These are phyloP conservation scores for Marchantia paleacea DNA, from an alignment of 225 moss, liverwort and hornwort genomes.

Conservation along the genomic window DNA sequence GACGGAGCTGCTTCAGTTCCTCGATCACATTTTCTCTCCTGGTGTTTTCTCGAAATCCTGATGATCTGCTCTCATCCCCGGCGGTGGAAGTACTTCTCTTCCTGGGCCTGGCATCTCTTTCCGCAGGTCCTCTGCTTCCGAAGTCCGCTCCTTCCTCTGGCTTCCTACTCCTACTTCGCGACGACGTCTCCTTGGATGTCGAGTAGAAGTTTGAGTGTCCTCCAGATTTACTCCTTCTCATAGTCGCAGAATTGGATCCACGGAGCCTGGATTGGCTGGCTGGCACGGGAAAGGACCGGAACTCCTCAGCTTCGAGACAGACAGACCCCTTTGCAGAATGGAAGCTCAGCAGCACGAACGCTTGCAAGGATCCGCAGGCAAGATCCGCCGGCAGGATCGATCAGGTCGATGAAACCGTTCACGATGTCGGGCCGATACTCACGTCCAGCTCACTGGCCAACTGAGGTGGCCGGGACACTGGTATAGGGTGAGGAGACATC, in stretches of 20 bases:
- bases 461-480: neutral
- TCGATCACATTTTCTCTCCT: constrained; percentile 17
- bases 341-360: neutral
- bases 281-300: neutral
- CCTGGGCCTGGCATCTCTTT: neutral
- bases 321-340: neutral
- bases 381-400: neutral
- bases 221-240: constrained; percentile 15
- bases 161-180: constrained; percentile 2
- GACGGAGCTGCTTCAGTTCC: constrained; percentile 11
- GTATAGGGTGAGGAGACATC: too few species aligned
- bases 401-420: neutral
- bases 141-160: neutral
- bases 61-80: constrained; percentile 4
- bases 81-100: constrained; percentile 5
- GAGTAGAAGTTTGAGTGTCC: constrained; percentile 13
- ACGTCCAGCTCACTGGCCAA: neutral
- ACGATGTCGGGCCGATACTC: neutral
- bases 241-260: neutral
- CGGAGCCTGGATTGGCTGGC: too few species aligned
- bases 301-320: neutral
- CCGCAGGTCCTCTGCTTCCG: neutral
- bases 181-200: neutral
- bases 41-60: constrained; percentile 5
- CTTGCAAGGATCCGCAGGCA: neutral